These are phyloP conservation scores for Bathelium albidoporum DNA, from an alignment of 495 filamentous ascomycete species.

Conservation along the genomic window DNA sequence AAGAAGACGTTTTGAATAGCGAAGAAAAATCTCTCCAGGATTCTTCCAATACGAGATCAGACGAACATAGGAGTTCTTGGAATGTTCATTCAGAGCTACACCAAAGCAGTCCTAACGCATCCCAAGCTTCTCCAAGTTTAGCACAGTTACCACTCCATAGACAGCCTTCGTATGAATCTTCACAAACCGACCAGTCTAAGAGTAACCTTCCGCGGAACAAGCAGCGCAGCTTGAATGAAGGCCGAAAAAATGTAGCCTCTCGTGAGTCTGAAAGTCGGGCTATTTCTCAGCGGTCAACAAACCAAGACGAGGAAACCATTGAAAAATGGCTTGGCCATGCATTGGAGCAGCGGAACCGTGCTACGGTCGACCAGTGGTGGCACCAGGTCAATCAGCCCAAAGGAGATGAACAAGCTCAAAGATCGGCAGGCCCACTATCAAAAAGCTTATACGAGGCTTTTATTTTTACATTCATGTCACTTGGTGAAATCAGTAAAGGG, in stretches of 20 bases:
- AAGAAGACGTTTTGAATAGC: too few species aligned
- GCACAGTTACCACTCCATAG: too few species aligned
- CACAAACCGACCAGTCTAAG: background rate
- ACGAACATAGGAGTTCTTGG: too few species aligned
- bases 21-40: too few species aligned
- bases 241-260: background rate
- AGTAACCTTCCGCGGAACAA: background rate
- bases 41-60: too few species aligned
- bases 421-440: background rate
- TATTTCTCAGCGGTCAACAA: background rate
- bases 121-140: too few species aligned
- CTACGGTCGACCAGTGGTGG: conserved; percentile 10
- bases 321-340: conserved; percentile 17
- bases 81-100: too few species aligned
- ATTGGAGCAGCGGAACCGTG: conserved; percentile 12
- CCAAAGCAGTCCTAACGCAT: too few species aligned
- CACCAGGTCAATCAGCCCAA: conserved; percentile 6
- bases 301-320: background rate
- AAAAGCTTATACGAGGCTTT: conserved; percentile 41
- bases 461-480: conserved; percentile 39
- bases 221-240: background rate
- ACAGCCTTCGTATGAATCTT: too few species aligned
- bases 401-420: background rate
- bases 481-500: conserved; percentile 39
- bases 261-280: background rate